Evolutionary conservation across 352 stramenopile genomes (phyloP).

Genomic region (Globisporangium radiosum): DNA sequence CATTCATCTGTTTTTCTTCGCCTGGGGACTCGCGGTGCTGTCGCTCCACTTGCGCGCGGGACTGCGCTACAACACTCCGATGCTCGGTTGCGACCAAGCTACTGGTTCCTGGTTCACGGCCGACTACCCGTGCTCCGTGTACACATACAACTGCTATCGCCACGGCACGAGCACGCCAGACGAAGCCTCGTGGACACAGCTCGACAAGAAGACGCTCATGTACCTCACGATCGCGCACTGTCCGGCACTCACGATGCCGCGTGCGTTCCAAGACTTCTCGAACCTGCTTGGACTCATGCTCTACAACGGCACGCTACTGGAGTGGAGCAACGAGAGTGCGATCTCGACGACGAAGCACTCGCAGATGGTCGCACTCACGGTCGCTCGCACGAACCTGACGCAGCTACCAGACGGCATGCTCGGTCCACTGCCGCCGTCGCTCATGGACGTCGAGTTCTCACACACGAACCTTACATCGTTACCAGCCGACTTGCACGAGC

Average conservation of each 20-base stretch:
- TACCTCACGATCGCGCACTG: too few relatives aligned
- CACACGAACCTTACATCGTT: conserved; percentile 17
- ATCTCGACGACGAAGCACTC: background rate
- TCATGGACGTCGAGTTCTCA: conserved; percentile 15
- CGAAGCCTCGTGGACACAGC: too few relatives aligned
- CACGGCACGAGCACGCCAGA: too few relatives aligned
- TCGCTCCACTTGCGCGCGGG: conserved; percentile 6
- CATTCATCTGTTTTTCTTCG: conserved; percentile 2
- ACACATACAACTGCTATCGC: too few relatives aligned
- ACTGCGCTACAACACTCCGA: background rate
- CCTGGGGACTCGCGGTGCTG: conserved; percentile 3
- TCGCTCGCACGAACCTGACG: conserved; percentile 6
- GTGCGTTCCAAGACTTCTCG: conserved; percentile 12
- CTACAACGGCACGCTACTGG: conserved; percentile 20
- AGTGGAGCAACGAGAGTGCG: conserved; percentile 5
- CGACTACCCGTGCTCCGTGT: too few relatives aligned
- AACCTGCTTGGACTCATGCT: conserved; percentile 25
- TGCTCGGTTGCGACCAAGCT: too few relatives aligned
- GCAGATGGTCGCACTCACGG: background rate
- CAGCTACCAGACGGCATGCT: conserved; percentile 4
- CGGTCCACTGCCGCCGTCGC: background rate
- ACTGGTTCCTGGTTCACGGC: too few relatives aligned
- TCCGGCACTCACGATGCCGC: conserved; percentile 9
- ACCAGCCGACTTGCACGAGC: conserved; percentile 8
- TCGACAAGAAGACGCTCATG: too few relatives aligned